Evolutionary conservation across 352 stramenopile genomes (phyloP).

Genomic region (Phytophthora tubulina): DNA sequence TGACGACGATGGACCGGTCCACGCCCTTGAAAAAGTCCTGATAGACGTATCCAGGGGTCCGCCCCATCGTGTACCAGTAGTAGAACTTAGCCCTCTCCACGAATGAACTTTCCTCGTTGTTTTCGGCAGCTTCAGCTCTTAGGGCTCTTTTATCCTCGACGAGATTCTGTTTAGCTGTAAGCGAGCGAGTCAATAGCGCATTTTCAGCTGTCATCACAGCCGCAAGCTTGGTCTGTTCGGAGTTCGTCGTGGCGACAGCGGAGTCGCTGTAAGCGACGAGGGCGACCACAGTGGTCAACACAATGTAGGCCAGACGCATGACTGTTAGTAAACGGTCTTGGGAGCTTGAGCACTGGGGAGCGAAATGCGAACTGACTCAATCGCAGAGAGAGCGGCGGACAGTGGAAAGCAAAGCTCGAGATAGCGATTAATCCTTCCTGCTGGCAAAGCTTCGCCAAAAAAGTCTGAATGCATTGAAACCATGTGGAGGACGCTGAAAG

Average conservation of each 20-base stretch:
- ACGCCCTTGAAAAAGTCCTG: conserved; percentile 24
- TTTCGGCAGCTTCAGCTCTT: background rate
- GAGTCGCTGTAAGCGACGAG: conserved; percentile 12
- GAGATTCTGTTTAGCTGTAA: conserved; percentile 1
- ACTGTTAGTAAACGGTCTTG: background rate
- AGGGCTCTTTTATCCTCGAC: conserved; percentile 3
- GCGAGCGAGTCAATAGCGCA: background rate
- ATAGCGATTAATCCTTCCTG: conserved; percentile 9
- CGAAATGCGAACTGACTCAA: conserved; percentile 20
- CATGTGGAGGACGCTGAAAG: conserved; percentile 1
- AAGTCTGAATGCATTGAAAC: conserved; percentile 8
- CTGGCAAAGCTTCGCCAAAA: background rate
- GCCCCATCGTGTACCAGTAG: conserved; percentile 22
- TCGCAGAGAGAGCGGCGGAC: background rate
- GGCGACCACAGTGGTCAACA: conserved; percentile 7
- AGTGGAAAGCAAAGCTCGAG: conserved; percentile 22
- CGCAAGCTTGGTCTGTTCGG: conserved; percentile 6
- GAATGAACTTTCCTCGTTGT: conserved; percentile 5
- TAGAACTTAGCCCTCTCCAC: conserved; percentile 18
- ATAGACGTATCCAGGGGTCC: conserved; percentile 21
- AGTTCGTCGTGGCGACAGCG: conserved; percentile 2
- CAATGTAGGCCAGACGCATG: conserved; percentile 14
- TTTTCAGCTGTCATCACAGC: background rate
- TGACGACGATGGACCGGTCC: conserved; percentile 12
- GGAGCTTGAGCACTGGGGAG: conserved; percentile 6